phyloP scores from a whole-genome alignment of 2,329 filamentous ascomycete genomes.

The Tolypocladium endophyticum region DNA sequence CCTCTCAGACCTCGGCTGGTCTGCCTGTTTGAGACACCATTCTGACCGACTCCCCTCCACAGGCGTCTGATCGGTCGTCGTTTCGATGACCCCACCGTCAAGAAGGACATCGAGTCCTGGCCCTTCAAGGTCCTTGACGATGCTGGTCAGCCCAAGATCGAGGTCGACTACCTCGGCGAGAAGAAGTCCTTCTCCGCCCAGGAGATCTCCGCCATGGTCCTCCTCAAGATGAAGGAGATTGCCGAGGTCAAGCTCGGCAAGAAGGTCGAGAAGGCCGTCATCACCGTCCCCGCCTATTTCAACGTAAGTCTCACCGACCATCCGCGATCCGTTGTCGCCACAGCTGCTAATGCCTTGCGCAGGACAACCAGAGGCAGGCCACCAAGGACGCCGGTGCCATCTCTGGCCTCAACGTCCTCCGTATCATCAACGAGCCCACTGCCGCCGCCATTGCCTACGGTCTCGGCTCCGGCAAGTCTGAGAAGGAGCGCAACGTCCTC shows the following conservation, averaged over 20 bases:
- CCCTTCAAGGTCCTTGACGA: constrained; percentile 97
- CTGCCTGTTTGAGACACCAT: neutral
- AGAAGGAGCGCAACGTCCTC: constrained; percentile 96
- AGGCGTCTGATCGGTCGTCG: constrained; percentile 97
- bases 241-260: constrained; percentile 97
- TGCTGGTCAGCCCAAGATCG: constrained; percentile 76
- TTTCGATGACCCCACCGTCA: constrained; percentile 91
- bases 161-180: constrained; percentile 93
- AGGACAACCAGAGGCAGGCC: constrained; percentile 99
- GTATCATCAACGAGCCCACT: constrained; percentile 99
- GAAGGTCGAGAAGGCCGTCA: constrained; percentile 98
- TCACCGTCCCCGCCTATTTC: constrained; percentile 99
- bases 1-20: neutral
- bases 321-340: too few species aligned
- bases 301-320: too few species aligned
- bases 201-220: constrained; percentile 98
- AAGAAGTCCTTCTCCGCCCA: constrained; percentile 94
- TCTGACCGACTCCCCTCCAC: neutral
- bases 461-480: constrained; percentile 87
- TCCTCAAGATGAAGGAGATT: constrained; percentile 99
- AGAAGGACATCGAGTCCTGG: constrained; percentile 98
- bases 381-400: constrained; percentile 99
- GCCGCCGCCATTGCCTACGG: constrained; percentile 97
- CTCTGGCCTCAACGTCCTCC: constrained; percentile 92
- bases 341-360: too few species aligned